A percentile compares a stretch with the other conserved stretches of the same genome.
phyloP scores from a whole-genome alignment of 805 yeast genomes.

The Babjeviella inositovora region DNA sequence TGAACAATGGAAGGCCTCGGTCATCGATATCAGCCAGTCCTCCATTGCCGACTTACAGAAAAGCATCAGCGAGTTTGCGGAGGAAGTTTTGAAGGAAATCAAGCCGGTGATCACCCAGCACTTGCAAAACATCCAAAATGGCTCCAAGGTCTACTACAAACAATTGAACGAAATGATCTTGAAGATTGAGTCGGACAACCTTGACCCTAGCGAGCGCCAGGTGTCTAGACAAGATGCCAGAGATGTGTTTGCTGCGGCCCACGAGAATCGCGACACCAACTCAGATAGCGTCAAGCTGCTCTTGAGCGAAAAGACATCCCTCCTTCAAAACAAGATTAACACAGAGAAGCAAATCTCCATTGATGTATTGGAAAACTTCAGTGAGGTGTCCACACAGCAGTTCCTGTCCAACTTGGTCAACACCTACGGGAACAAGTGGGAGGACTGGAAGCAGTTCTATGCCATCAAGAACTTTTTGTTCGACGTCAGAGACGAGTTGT shows the following conservation, averaged over 20 bases:
- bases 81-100: slow-evolving; percentile 3
- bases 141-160: neutral
- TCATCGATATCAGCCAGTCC: too few relatives aligned
- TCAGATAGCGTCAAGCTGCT: slow-evolving; percentile 14
- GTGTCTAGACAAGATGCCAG: slow-evolving; percentile 31
- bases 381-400: slow-evolving; percentile 48
- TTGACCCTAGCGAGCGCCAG: slow-evolving; percentile 11
- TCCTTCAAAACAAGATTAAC: slow-evolving; percentile 12
- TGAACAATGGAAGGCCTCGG: too few relatives aligned
- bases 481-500: slow-evolving; percentile 35
- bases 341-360: slow-evolving; percentile 24
- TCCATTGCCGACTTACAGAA: slow-evolving; percentile 9
- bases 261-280: slow-evolving; percentile 9
- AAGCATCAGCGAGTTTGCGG: slow-evolving; percentile 2
- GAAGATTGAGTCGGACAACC: neutral
- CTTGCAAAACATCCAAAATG: neutral
- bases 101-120: slow-evolving; percentile 8
- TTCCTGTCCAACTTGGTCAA: slow-evolving; percentile 19
- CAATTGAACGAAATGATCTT: neutral
- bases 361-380: slow-evolving; percentile 61
- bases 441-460: slow-evolving; percentile 47
- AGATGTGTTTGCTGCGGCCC: slow-evolving; percentile 16
- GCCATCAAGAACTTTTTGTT: slow-evolving; percentile 37
- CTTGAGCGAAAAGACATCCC: slow-evolving; percentile 11
- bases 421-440: slow-evolving; percentile 15